Evolutionary conservation across 306 rosid species (phyloP).

Genomic region (Vigna reflexopilosa): DNA sequence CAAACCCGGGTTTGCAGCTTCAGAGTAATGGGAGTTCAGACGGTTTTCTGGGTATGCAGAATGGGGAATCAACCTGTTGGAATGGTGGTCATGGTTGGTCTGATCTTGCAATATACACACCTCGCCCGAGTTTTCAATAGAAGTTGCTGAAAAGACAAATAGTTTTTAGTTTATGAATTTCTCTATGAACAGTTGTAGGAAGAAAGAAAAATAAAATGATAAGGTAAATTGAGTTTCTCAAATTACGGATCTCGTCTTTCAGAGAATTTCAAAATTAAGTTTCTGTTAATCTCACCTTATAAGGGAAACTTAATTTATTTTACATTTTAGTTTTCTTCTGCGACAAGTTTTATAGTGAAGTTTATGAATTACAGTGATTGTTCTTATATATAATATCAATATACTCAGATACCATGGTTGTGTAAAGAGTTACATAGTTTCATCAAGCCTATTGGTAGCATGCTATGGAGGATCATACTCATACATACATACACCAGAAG

Average conservation of each 20-base stretch:
- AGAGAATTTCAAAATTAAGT: not conserved
- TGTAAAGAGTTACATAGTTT: constrained; percentile 44
- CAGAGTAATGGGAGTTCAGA: constrained; percentile 59
- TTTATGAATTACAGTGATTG: constrained; percentile 18
- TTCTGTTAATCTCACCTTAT: too few species aligned
- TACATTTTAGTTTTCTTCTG: not conserved
- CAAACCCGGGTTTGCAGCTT: constrained; percentile 48
- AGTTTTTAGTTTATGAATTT: not conserved
- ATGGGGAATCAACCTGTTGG: constrained; percentile 80
- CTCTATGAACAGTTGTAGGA: not conserved
- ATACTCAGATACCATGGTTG: constrained; percentile 42
- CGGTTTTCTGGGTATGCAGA: constrained; percentile 57
- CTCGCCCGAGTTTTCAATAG: constrained; percentile 80
- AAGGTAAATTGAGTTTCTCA: not conserved
- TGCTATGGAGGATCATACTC: constrained; percentile 41
- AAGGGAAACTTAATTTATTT: not conserved
- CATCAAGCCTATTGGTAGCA: constrained; percentile 44
- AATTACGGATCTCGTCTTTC: too few species aligned
- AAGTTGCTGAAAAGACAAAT: not conserved
- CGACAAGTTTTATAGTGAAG: not conserved
- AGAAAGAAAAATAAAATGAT: not conserved
- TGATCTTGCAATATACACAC: constrained; percentile 92
- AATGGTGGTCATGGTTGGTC: constrained; percentile 77
- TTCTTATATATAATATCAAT: constrained; percentile 27
- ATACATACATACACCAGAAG: constrained; percentile 35